Evolutionary conservation across 1,139 yeast genomes (phyloP).

Genomic region (Geotrichum siamense): DNA sequence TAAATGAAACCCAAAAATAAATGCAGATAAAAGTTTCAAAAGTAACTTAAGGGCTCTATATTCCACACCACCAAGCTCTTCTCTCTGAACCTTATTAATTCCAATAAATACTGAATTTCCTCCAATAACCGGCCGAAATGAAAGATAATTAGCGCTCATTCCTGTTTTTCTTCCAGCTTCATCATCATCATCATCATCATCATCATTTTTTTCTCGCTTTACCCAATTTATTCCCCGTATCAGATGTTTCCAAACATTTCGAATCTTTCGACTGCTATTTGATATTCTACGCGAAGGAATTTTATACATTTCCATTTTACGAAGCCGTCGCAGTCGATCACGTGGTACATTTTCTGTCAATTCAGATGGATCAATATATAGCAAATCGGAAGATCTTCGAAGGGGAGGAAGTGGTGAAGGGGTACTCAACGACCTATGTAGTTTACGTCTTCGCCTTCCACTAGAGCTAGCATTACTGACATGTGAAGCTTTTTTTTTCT

Average conservation of each 20-base stretch:
- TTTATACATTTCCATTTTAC: neutral
- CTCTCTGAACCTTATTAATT: constrained; percentile 73
- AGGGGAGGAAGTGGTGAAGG: too few species aligned
- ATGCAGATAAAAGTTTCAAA: constrained; percentile 54
- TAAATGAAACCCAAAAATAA: constrained; percentile 70
- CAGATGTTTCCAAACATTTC: neutral
- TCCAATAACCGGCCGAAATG: constrained; percentile 89
- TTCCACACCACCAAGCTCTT: constrained; percentile 94
- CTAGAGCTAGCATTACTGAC: too few species aligned
- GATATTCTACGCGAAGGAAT: neutral
- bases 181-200: neutral
- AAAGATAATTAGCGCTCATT: constrained; percentile 44
- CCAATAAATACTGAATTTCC: constrained; percentile 88
- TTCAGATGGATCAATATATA: too few species aligned
- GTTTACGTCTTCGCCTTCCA: too few species aligned
- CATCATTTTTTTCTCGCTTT: neutral
- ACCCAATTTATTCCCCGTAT: neutral
- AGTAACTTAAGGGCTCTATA: constrained; percentile 78
- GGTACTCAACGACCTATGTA: too few species aligned
- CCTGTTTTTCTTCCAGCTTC: neutral
- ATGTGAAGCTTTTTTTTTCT: too few species aligned
- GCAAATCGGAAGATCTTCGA: too few species aligned
- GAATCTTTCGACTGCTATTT: neutral
- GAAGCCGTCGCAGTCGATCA: neutral
- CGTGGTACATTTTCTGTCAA: neutral